Base-by-base conservation (phyloP, 2,329 filamentous ascomycete genomes). In the Thielaviopsis ethacetica region DNA sequence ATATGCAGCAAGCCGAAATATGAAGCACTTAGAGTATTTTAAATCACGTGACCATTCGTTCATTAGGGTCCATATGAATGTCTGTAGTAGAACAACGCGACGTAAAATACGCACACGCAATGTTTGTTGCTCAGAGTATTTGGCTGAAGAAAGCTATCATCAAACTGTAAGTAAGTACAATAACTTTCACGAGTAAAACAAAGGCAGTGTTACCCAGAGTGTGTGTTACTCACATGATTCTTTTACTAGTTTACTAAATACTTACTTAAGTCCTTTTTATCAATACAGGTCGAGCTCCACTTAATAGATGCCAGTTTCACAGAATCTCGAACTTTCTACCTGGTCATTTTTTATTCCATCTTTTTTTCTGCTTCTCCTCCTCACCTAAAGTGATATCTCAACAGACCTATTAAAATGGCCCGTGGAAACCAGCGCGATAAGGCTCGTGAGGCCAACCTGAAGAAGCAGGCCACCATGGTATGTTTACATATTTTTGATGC, bases 371-470 rank as follows among this genome's bases (percentile, higher is more conserved):
- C 26, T 13, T 41, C 19, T 19, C 30, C 38, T n/a, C 27, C 10
- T 44, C 53, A 9, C 52, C 38, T 10, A n/a, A 26, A 12, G n/a
- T 34, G n/a, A 41, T 27, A 26, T 51, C 24, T 53, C 19, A 24
- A 21, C 34, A 30, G n/a, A 50, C 24, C 24, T 27, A 66, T 34
- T 47, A 2, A 49, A 49, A 97, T 97, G 91, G 84, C 91, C 66
- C 88, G 91, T 72, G 91, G 91, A 66, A 97, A 97, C 73, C 91
- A 97, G 78, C 86, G 91, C 68, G 91, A 97, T 64, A 90, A 91
- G 76, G 86, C 87, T 67, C 86, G 91, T 63, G 87, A 91, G 75
- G 93, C 91, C 76, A 88, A 83, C 72, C 80, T 83, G 68, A 91
- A 94, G 77, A 83, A 84, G 67, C 71, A 78, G 68, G 76, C 82